Evolutionary conservation across 75 land plant genomes (phyloP).

Genomic region (Cunninghamia lanceolata): DNA sequence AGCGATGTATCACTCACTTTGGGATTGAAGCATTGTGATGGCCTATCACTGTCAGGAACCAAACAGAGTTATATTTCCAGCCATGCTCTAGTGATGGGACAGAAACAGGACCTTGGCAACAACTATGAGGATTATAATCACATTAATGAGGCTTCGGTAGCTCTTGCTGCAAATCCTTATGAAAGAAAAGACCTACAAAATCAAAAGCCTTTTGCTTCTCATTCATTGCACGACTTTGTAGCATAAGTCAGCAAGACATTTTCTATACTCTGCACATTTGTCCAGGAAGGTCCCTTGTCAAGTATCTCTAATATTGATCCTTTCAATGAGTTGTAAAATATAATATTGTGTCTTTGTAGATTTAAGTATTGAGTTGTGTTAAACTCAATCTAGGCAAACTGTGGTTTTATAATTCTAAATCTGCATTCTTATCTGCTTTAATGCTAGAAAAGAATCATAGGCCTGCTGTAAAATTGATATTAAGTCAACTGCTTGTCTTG

Average conservation of each 20-base stretch:
- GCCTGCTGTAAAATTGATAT: neutral
- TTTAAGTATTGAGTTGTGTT: neutral
- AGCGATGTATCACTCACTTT: conserved; percentile 64
- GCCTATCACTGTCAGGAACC: conserved; percentile 12
- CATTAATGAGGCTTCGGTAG: conserved; percentile 5
- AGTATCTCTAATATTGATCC: neutral
- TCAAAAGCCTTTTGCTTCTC: neutral
- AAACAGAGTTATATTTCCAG: neutral
- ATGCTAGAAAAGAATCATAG: neutral
- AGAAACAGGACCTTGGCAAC: neutral
- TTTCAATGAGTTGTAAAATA: neutral
- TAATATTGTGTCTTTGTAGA: neutral
- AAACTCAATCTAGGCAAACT: neutral
- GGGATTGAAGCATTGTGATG: conserved; percentile 62
- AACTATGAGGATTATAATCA: neutral
- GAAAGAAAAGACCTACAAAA: neutral
- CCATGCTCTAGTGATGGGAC: neutral
- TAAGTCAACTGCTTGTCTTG: neutral
- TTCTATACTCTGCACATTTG: neutral
- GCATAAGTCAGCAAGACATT: neutral
- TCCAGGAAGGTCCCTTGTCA: neutral
- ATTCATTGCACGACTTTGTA: conserved; percentile 10
- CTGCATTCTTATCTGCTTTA: neutral
- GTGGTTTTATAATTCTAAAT: neutral
- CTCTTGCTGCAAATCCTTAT: neutral